phyloP scores from a whole-genome alignment of 768 basidiomycete species.

The Tylopilus felleus region DNA sequence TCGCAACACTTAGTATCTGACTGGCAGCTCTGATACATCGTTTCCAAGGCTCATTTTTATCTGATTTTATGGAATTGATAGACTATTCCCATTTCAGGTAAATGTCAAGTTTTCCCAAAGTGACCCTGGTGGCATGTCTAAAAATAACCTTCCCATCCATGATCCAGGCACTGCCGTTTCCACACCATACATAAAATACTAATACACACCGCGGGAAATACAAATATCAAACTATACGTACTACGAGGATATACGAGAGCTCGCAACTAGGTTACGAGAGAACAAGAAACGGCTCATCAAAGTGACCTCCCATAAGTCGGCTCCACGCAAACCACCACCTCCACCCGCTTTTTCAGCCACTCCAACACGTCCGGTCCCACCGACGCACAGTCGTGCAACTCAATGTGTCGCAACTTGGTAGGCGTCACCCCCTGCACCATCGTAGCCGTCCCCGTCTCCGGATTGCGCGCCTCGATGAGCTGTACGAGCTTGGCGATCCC shows the following conservation, averaged over 20 bases:
- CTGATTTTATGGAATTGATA: too few relatives aligned
- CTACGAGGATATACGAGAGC: constrained; percentile 2
- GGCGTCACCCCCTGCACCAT: constrained; percentile 49
- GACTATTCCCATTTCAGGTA: too few relatives aligned
- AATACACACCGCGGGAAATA: constrained; percentile 17
- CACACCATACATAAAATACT: constrained; percentile 13
- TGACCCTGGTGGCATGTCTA: too few relatives aligned
- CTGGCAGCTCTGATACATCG: too few relatives aligned
- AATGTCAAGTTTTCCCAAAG: too few relatives aligned
- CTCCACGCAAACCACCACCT: constrained; percentile 61
- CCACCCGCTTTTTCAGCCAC: constrained; percentile 63
- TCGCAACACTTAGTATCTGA: too few relatives aligned
- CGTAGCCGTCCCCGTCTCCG: constrained; percentile 37
- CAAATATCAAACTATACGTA: neutral
- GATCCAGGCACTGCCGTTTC: neutral
- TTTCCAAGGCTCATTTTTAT: too few relatives aligned
- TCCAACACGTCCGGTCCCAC: constrained; percentile 66
- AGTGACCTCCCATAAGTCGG: constrained; percentile 45
- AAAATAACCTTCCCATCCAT: too few relatives aligned
- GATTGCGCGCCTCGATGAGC: constrained; percentile 71
- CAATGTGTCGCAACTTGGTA: constrained; percentile 51
- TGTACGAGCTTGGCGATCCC: constrained; percentile 66
- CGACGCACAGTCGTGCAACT: constrained; percentile 63
- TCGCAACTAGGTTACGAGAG: neutral
- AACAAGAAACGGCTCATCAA: constrained; percentile 7